Percentiles rank a stretch among this genome's conserved stretches.
Conservation (phyloP, 352 stramenopile genomes). For the Globisporangium cederbergense region DNA sequence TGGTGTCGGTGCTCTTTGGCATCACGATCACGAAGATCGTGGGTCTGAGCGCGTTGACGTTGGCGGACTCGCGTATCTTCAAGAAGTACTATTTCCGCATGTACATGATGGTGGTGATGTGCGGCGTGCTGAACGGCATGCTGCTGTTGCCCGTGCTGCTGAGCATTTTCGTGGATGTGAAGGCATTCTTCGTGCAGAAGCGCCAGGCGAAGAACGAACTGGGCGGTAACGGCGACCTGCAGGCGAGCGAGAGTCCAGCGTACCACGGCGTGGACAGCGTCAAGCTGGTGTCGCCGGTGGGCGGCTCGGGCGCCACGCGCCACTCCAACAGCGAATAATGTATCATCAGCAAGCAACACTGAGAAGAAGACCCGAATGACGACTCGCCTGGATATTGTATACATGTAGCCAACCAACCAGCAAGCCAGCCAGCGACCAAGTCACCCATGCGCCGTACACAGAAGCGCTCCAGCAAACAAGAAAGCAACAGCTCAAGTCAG, state of each 20-base stretch:
- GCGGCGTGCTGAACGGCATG: constrained; percentile 80
- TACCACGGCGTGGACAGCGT: constrained; percentile 21
- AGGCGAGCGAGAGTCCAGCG: constrained; percentile 23
- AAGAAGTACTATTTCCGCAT: constrained; percentile 92
- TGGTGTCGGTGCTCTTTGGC: constrained; percentile 42
- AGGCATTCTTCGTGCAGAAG: constrained; percentile 36
- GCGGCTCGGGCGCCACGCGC: constrained; percentile 18
- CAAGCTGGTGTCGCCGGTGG: constrained; percentile 14
- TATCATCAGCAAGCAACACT: not conserved
- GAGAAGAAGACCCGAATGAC: not conserved
- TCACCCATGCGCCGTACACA: not conserved
- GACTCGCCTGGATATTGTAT: constrained; percentile 9
- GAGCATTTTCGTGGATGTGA: constrained; percentile 47
- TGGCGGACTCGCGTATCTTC: constrained; percentile 79
- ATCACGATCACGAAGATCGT: constrained; percentile 41
- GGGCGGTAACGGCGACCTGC: constrained; percentile 3
- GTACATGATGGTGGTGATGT: constrained; percentile 84
- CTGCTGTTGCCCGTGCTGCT: constrained; percentile 58
- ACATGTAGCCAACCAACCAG: constrained; percentile 7
- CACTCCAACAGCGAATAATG: constrained; percentile 28
- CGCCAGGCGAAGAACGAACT: constrained; percentile 20
- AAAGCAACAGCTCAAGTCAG: not conserved
- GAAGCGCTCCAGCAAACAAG: no score
- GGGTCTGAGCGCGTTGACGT: constrained; percentile 30
- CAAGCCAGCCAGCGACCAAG: not conserved